Base-by-base conservation (phyloP, 331 rosid genomes). In the Acacia pycnantha region DNA sequence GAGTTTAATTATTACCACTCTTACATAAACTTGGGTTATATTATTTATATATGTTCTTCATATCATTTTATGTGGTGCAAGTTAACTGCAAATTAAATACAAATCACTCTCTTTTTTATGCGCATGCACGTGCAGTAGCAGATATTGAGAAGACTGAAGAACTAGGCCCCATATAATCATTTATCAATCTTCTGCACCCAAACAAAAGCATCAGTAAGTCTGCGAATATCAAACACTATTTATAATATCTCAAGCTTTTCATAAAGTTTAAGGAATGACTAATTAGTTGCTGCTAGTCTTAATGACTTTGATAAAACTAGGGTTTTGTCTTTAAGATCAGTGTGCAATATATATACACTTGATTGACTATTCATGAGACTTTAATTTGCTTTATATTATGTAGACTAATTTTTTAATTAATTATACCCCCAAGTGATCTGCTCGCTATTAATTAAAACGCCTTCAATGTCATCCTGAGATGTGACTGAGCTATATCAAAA, bases 231-330 rank as follows among this genome's bases (percentile, higher is more conserved):
- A 15, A 24, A 18, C 19, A 8, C 11, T n/a, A 22, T 5, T 16
- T 47, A 29, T 35, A 27, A 21, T 62, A 78, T 51, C 47, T 77
- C 85, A 85, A 69, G 69, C 88, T 68, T 37, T 33, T 14, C 70
- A 79, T 50, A 86, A 81, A 81, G 86, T 73, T 71, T 6, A 68
- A 31, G 82, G 71, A 72, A 86, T 77, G 85, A 86, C 70, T 88
- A 79, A 77, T 77, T 88, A 79, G 69, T 75, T 84, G 40, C 82
- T 16, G 62, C 12, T 76, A 53, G 27, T 37, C 37, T 54, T 71
- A 70, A 76, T 83, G 80, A 73, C 83, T 83, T 1, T 9, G 46
- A 41, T 43, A 43, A 43, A 43, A 43, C 46, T 19, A 19, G 41
- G 64, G 18, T 76, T 61, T 24, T 24, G 76, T 22, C 40, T 46